Evolutionary conservation across 2,329 filamentous ascomycete genomes (phyloP).

Genomic region (Alternaria triticimaculans): DNA sequence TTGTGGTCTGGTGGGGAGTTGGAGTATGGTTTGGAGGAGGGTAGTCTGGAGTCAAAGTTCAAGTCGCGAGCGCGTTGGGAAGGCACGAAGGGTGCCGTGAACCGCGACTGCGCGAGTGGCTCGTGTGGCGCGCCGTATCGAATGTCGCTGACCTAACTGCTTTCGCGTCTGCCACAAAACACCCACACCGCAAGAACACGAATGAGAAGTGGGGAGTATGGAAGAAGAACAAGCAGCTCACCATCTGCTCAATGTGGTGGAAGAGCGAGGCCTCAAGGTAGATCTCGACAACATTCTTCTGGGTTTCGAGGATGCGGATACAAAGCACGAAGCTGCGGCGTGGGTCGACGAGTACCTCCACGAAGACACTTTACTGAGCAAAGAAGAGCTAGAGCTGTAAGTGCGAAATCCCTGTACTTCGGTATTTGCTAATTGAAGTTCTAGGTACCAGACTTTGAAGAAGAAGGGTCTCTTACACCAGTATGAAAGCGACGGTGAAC

Average conservation of each 20-base stretch:
- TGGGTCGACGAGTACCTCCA: slow-evolving; percentile 59
- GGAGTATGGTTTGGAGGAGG: background rate
- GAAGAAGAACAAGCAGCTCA: slow-evolving; percentile 48
- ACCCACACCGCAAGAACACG: slow-evolving; percentile 10
- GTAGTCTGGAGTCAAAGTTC: background rate
- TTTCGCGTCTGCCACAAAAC: slow-evolving; percentile 33
- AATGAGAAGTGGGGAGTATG: slow-evolving; percentile 21
- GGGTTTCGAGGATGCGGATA: slow-evolving; percentile 55
- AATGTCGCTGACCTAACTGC: slow-evolving; percentile 25
- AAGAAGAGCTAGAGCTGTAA: slow-evolving; percentile 58
- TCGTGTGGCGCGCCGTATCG: slow-evolving; percentile 24
- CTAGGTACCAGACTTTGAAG: slow-evolving; percentile 42
- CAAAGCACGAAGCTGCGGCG: slow-evolving; percentile 47
- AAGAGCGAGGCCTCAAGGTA: slow-evolving; percentile 53
- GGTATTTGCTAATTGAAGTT: background rate
- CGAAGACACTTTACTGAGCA: slow-evolving; percentile 55
- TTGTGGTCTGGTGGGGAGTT: background rate
- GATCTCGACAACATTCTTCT: slow-evolving; percentile 56
- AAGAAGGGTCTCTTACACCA: slow-evolving; percentile 43
- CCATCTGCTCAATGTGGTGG: slow-evolving; percentile 53
- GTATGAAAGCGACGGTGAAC: slow-evolving; percentile 38
- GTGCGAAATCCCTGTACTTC: background rate
- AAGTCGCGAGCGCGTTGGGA: slow-evolving; percentile 33
- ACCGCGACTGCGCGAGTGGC: slow-evolving; percentile 43
- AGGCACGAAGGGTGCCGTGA: slow-evolving; percentile 4